Percentiles rank a stretch among this genome's conserved stretches.
phyloP scores from a whole-genome alignment of 2,329 filamentous ascomycete genomes.

The Dactylellina cionopaga region DNA sequence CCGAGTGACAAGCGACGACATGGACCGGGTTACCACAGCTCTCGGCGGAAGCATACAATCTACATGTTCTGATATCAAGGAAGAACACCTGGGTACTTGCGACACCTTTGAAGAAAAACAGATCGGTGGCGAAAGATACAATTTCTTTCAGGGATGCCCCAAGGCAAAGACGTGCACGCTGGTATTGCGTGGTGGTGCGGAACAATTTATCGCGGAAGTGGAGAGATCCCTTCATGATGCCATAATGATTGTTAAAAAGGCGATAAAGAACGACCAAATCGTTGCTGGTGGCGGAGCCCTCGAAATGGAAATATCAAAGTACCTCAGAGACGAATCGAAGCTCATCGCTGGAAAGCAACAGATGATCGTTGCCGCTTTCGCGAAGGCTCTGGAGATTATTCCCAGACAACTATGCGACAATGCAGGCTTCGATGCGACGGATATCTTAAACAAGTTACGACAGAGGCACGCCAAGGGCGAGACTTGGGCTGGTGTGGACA shows the following conservation, averaged over 20 bases:
- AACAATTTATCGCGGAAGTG: slow-evolving; percentile 99
- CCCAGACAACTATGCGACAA: slow-evolving; percentile 98
- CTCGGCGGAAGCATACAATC: slow-evolving; percentile 92
- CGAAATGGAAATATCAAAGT: slow-evolving; percentile 96
- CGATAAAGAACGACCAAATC: slow-evolving; percentile 92
- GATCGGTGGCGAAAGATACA: slow-evolving; percentile 96
- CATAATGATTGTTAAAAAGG: slow-evolving; percentile 99
- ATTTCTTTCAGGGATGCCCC: slow-evolving; percentile 97
- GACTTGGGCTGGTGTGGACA: slow-evolving; percentile 95
- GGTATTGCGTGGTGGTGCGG: slow-evolving; percentile 91
- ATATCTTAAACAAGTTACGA: slow-evolving; percentile 94
- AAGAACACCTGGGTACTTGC: slow-evolving; percentile 89
- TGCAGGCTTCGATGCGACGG: slow-evolving; percentile 96
- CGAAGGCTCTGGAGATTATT: slow-evolving; percentile 95
- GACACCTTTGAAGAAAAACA: slow-evolving; percentile 93
- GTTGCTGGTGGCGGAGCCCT: slow-evolving; percentile 93
- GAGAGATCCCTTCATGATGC: slow-evolving; percentile 97
- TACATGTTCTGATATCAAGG: slow-evolving; percentile 92
- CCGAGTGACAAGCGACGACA: slow-evolving; percentile 87
- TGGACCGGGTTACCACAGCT: slow-evolving; percentile 95
- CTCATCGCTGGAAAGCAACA: slow-evolving; percentile 96
- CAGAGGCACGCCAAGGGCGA: slow-evolving; percentile 95
- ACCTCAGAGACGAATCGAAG: slow-evolving; percentile 89
- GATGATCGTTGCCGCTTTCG: slow-evolving; percentile 95
- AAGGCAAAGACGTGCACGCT: slow-evolving; percentile 96